Evolutionary conservation across 129 eudicot genomes (phyloP), one percentile per base, ranked within the genome.

Genomic region (Escallonia rubra): DNA sequence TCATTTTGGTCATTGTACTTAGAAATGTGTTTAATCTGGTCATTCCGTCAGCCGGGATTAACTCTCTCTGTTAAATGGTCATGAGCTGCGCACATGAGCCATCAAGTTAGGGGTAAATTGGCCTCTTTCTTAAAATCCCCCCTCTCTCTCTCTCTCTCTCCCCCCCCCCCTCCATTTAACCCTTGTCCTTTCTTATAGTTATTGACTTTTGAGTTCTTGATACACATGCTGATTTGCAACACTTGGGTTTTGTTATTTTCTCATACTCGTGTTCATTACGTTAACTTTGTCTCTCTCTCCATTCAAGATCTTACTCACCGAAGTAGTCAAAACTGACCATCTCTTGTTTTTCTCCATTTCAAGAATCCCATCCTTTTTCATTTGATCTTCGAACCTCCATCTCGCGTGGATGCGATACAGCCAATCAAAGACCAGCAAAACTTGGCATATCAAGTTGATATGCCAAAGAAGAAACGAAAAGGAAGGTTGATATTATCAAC

Each of bases 111-210:
- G n/a, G n/a, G n/a, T n/a, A n/a, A n/a, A n/a, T n/a, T n/a, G n/a
- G n/a, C n/a, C n/a, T n/a, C n/a, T n/a, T n/a, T n/a, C n/a, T n/a
- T n/a, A n/a, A n/a, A n/a, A n/a, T n/a, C n/a, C n/a, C n/a, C n/a
- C n/a, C n/a, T n/a, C n/a, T n/a, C n/a, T n/a, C n/a, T n/a, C n/a
- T n/a, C n/a, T n/a, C n/a, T n/a, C n/a, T n/a, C n/a, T n/a, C n/a
- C n/a, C n/a, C n/a, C n/a, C n/a, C 75, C 85, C 72, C 66, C 48
- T 69, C 76, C 79, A 79, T 79, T 80, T 70, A 82, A 75, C 63
- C 45, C 65, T n/a, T 41, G 65, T 80, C 53, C 60, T 70, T 79
- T 61, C 61, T 64, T 10, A 66, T 46, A 67, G 63, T 80, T 81
- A 42, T 72, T 78, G 59, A 62, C 79, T 76, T 77, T 60, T 66